A percentile compares a stretch with the other conserved stretches of the same genome.
phyloP scores from a whole-genome alignment of 371 early-diverging fungal species.

The Coemansia sp. region DNA sequence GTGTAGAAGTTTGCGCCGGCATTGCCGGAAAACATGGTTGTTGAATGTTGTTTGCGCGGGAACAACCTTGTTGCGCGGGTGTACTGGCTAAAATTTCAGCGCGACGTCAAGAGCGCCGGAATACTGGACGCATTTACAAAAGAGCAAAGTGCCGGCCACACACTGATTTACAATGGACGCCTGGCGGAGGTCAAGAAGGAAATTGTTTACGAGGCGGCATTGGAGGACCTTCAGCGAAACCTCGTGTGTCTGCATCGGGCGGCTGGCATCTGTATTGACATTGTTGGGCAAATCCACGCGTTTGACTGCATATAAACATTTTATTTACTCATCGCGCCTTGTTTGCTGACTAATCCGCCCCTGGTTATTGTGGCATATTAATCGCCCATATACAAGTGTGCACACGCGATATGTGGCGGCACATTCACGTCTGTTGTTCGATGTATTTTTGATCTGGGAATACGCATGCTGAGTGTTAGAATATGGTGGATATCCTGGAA shows the following conservation, averaged over 20 bases:
- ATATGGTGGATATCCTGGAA: too few relatives aligned
- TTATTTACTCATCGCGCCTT: neutral
- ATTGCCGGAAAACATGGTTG: slow-evolving; percentile 36
- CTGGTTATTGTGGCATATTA: neutral
- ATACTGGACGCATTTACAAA: slow-evolving; percentile 38
- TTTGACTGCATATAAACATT: slow-evolving; percentile 25
- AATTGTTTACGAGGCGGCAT: slow-evolving; percentile 19
- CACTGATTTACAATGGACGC: slow-evolving; percentile 33
- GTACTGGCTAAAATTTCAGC: slow-evolving; percentile 34
- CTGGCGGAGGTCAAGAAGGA: slow-evolving; percentile 38
- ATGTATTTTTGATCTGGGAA: neutral
- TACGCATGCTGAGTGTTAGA: too few relatives aligned
- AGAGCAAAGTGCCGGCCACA: slow-evolving; percentile 34
- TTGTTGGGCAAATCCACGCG: slow-evolving; percentile 38
- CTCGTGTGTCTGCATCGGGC: slow-evolving; percentile 19
- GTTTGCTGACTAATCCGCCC: neutral
- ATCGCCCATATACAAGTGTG: slow-evolving; percentile 1
- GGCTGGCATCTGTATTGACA: slow-evolving; percentile 23
- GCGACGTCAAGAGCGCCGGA: slow-evolving; percentile 23
- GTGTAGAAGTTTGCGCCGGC: slow-evolving; percentile 40
- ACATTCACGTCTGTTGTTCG: neutral
- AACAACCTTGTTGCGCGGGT: slow-evolving; percentile 15
- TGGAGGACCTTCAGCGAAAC: slow-evolving; percentile 4
- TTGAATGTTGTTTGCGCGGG: slow-evolving; percentile 31
- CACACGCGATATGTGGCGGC: neutral